Base-by-base conservation (phyloP, 768 basidiomycete genomes). In the Cystobasidium ongulense region DNA sequence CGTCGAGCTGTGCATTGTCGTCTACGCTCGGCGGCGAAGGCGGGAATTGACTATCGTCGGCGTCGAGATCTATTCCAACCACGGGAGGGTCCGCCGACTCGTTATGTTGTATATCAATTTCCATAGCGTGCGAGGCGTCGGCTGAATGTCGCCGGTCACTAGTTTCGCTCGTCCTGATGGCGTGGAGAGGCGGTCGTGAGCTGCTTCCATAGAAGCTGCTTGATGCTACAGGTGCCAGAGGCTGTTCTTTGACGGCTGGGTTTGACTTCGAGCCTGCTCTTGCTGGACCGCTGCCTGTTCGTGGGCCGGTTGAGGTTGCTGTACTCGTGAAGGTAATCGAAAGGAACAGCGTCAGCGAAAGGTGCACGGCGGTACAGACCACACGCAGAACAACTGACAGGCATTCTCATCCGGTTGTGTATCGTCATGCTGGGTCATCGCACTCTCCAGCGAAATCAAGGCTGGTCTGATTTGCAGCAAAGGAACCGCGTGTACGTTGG, bases 51-150 rank as follows among this genome's bases (percentile, higher is more conserved):
- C 31, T 46, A 23, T 64, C 63, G 27, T 64, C 63, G n/a, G 4
- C 63, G 38, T 64, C 63, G 10, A 64, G 63, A 25, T 64, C 23
- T 4, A 64, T 64, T 3, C 63, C 63, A 5, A 59, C 25, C 33
- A 59, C 29, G 2, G 57, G 57, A 27, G 57, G 57, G n/a, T 50
- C 46, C 21, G 18, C n/a, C 15, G 21, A 4, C 21, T 50, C 46
- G 4, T 50, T 50, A n/a, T 50, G 46, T 21, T 50, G 46, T 50
- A 50, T 50, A 21, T 50, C 46, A 8, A 50, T 50, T 21, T 50
- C 46, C 46, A 50, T 50, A 8, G 46, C 46, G 3, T 50, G 46
- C 46, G 46, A 50, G 46, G 15, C n/a, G 46, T 50, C 46, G 10
- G 5, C 18, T 50, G 46, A 50, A 4, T 21, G 15, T 8, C 46